Evolutionary conservation across 805 yeast genomes (phyloP).

Genomic region (Tetrapisispora pingtungensis): DNA sequence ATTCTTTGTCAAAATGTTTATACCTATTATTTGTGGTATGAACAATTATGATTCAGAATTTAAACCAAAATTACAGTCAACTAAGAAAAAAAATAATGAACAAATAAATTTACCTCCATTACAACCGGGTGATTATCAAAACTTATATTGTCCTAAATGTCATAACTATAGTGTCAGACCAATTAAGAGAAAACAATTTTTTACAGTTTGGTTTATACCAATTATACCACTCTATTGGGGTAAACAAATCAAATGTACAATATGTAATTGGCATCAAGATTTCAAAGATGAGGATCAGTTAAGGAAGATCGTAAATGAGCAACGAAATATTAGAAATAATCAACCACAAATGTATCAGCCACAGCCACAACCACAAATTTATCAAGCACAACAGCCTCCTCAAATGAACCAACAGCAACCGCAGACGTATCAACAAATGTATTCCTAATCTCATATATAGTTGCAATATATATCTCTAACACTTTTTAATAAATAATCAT

Average conservation of each 20-base stretch:
- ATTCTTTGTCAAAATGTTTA: slow-evolving; percentile 1
- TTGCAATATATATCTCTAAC: too few relatives aligned
- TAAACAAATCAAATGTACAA: slow-evolving; percentile 41
- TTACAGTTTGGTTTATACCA: slow-evolving; percentile 46
- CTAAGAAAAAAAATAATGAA: neutral
- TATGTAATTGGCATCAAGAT: slow-evolving; percentile 41
- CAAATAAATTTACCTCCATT: neutral
- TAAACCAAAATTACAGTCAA: slow-evolving; percentile 2
- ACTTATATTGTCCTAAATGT: slow-evolving; percentile 45
- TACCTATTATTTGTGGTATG: slow-evolving; percentile 30
- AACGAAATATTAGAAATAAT: neutral
- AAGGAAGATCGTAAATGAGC: slow-evolving; percentile 18
- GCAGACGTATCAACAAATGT: slow-evolving; percentile 2
- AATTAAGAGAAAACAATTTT: slow-evolving; percentile 42
- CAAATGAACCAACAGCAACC: slow-evolving; percentile 1
- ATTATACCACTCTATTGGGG: slow-evolving; percentile 43
- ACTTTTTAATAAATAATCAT: too few relatives aligned
- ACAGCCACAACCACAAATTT: neutral
- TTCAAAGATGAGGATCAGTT: slow-evolving; percentile 25
- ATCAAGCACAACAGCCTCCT: slow-evolving; percentile 1
- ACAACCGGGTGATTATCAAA: slow-evolving; percentile 8
- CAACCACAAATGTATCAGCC: neutral
- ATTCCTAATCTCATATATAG: neutral
- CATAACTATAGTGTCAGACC: slow-evolving; percentile 47
- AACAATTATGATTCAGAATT: slow-evolving; percentile 25